Base-by-base conservation (phyloP, 108 stramenopile species). In the Fragilaria radians region DNA sequence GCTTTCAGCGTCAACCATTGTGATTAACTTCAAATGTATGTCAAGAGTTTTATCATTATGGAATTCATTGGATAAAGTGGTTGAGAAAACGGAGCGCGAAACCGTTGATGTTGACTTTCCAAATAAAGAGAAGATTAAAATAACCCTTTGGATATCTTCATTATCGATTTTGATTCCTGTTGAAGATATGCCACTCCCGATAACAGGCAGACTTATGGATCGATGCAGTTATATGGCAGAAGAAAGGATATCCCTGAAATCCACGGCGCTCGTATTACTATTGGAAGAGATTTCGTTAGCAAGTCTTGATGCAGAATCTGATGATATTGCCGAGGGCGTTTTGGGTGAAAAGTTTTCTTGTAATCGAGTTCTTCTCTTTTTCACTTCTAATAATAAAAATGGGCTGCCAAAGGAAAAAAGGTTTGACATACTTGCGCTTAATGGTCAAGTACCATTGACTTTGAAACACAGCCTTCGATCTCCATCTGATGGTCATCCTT, bases 401-500 rank as follows among this genome's bases (percentile, higher is more conserved):
- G 36, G 36, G 36, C 14, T 14, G 36, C 7, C 36, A 7, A 14
- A 11, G 11, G 14, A 11, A 7, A 5, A 25, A 5, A 9, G 50
- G 19, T 21, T 57, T 30, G 55, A 57, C 24, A 57, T 57, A 22
- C 32, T 57, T 3, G 31, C 55, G 3, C 22, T 29, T 19, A n/a
- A 30, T 29, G 55, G 55, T 57, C 32, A 32, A 3, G 32, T 36
- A 22, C 55, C 55, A 3, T 19, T 57, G 19, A 34, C 55, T 1
- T 11, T 57, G 18, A 42, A 42, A 14, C 36, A 42, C 36, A 42
- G 36, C 36, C 7, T 11, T 7, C 36, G 36, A 7, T 42, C 36
- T 7, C 36, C 7, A 33, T 18, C 3, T 18, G 36, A 14, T 7
- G 21, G 4, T 19, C 2, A 17, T 33, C 11, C 34, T 17, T 32